Conservation (phyloP, 208 protist species). For the Endotrypanum monterogeii region DNA sequence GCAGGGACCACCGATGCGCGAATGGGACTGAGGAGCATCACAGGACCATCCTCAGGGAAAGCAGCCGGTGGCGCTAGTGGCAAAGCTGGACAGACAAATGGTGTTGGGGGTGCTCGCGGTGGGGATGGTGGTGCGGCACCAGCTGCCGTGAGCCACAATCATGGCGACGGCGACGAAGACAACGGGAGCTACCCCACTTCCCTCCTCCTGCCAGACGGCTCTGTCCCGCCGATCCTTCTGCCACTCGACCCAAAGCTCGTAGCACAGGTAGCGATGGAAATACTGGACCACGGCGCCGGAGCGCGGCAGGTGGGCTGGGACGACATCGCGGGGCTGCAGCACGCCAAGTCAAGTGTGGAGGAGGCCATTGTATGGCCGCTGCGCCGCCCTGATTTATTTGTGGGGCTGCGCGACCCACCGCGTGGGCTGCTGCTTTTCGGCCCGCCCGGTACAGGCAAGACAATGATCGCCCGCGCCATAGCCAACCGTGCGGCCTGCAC, state of each 20-base stretch:
- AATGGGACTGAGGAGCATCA: neutral
- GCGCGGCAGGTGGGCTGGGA: constrained; percentile 63
- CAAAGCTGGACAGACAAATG: neutral
- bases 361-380: constrained; percentile 84
- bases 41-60: neutral
- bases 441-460: constrained; percentile 93
- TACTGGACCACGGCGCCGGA: constrained; percentile 59
- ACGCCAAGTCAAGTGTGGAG: constrained; percentile 84
- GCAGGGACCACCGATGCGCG: constrained; percentile 10
- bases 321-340: constrained; percentile 77
- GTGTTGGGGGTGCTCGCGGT: neutral
- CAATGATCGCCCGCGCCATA: constrained; percentile 91
- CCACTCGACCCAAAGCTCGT: constrained; percentile 79
- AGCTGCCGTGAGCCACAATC: constrained; percentile 1
- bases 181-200: constrained; percentile 48
- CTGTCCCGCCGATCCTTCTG: constrained; percentile 58
- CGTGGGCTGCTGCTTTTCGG: constrained; percentile 91
- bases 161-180: constrained; percentile 29
- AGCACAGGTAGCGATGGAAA: constrained; percentile 72
- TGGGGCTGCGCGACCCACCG: constrained; percentile 79
- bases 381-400: constrained; percentile 74
- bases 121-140: neutral
- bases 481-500: constrained; percentile 72
- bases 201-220: constrained; percentile 69
- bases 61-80: neutral